Base-by-base conservation (phyloP, 177 flowering plant species). In the Vitis hybrid region DNA sequence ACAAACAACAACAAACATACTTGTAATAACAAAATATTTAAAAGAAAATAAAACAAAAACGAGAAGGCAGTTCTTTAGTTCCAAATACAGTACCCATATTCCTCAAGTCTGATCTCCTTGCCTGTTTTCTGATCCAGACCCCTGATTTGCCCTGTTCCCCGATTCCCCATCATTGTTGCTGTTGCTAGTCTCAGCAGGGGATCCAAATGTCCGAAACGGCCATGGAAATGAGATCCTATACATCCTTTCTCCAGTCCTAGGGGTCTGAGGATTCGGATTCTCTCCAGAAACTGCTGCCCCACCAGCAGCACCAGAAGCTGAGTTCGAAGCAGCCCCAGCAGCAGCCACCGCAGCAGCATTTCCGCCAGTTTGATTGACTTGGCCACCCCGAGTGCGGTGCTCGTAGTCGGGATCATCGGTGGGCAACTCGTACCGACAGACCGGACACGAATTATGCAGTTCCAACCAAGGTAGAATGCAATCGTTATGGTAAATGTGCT, bases 351-450 rank as follows among this genome's bases (percentile, higher is more conserved):
- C 71, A 15, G 68, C 32, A 15, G 52, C 32, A 70, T 56, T 68
- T 52, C 18, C 48, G 48, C 48, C 48, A 40, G 48, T 40, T 8
- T 40, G 63, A 11, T 57, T 32, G 21, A 50, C 52, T 54, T 50
- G 49, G 4, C 21, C 58, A 8, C 70, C 84, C 67, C 74, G 69
- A 40, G 52, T 35, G 59, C 84, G 72, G 14, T 71, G 81, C 73
- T 94, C 97, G 60, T 94, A 94, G 67, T 94, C 97, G 1, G 77
- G 83, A 74, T 94, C 98, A 73, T 92, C 98, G 0, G 98, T 94
- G 0, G 98, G 97, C 81, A 86, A 67, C 76, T 86, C 85, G 27
- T 81, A 65, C 18, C 90, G 81, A 68, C 90, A 86, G 6, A 86
- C 88, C 0, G 90, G 90, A 16, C 90, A 86, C 1, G 88, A 86